A percentile compares a stretch with the other conserved stretches of the same genome.
Conservation (phyloP, 352 stramenopile species). For the Blastocystis sp. region DNA sequence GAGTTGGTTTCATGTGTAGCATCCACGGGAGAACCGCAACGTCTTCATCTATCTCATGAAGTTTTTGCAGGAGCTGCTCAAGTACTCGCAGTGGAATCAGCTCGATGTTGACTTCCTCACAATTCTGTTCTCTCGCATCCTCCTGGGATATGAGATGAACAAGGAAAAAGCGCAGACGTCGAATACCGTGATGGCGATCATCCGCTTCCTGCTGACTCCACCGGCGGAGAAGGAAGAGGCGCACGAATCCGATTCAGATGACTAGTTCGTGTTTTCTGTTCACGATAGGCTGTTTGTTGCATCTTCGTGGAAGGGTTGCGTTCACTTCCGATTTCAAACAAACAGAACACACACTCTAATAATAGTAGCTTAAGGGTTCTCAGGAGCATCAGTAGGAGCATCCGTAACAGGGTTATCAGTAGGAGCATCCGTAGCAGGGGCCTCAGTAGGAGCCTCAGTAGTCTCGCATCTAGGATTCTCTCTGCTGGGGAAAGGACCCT, state of each 20-base stretch:
- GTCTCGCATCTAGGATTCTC: no score
- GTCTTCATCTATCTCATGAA: slow-evolving; percentile 72
- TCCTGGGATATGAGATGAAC: slow-evolving; percentile 37
- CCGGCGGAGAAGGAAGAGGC: neutral
- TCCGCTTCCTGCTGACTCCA: slow-evolving; percentile 44
- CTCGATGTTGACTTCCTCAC: slow-evolving; percentile 40
- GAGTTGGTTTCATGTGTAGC: neutral
- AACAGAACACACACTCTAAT: no score
- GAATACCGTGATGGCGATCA: slow-evolving; percentile 57
- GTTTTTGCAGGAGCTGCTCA: slow-evolving; percentile 65
- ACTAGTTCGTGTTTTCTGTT: slow-evolving; percentile 14
- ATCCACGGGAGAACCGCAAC: slow-evolving; percentile 57
- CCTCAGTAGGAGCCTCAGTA: no score
- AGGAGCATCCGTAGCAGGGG: no score
- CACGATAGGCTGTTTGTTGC: neutral
- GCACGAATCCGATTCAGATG: slow-evolving; percentile 51
- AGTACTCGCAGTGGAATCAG: slow-evolving; percentile 21
- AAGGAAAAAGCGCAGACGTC: neutral
- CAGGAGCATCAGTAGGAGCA: no score
- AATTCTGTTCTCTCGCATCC: slow-evolving; percentile 49
- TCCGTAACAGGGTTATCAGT: no score
- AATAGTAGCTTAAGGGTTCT: no score
- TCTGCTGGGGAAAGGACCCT: slow-evolving; percentile 40
- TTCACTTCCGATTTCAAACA: no score
- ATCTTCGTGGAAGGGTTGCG: no score